phyloP scores from a whole-genome alignment of 2,329 filamentous ascomycete species.

The Colletotrichum filicis region DNA sequence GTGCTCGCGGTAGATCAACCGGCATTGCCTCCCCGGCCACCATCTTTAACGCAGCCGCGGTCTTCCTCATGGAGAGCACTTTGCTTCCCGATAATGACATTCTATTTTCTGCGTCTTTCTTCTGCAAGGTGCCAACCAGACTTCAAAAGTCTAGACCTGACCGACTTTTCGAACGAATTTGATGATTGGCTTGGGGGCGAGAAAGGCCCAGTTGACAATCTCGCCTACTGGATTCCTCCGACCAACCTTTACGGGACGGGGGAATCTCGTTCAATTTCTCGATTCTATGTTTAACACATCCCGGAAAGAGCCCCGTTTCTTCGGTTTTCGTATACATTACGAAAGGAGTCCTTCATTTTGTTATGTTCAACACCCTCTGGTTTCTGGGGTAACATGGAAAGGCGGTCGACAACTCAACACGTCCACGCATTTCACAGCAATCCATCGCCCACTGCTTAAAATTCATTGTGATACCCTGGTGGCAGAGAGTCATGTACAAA shows the following conservation, averaged over 20 bases:
- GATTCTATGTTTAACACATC: slow-evolving; percentile 4
- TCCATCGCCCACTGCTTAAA: background rate
- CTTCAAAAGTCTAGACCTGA: background rate
- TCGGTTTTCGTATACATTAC: slow-evolving; percentile 21
- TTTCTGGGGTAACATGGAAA: slow-evolving; percentile 25
- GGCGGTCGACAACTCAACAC: slow-evolving; percentile 7
- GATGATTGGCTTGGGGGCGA: background rate
- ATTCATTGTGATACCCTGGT: background rate
- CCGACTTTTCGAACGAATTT: background rate
- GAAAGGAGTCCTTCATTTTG: slow-evolving; percentile 9
- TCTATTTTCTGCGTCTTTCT: background rate
- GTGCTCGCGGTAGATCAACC: slow-evolving; percentile 5
- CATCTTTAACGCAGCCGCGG: slow-evolving; percentile 7
- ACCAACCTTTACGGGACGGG: slow-evolving; percentile 9
- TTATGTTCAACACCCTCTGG: background rate
- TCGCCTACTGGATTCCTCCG: slow-evolving; percentile 15
- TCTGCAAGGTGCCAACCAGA: background rate
- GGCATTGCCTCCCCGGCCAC: slow-evolving; percentile 11
- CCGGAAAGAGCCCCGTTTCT: slow-evolving; percentile 6
- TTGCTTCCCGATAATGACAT: background rate
- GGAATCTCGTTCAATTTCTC: background rate
- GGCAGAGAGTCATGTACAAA: slow-evolving; percentile 10
- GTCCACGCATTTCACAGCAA: background rate
- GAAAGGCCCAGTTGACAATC: slow-evolving; percentile 2
- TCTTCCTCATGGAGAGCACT: background rate